Conservation (phyloP, 345 rosid genomes). For the Mercurialis annua region DNA sequence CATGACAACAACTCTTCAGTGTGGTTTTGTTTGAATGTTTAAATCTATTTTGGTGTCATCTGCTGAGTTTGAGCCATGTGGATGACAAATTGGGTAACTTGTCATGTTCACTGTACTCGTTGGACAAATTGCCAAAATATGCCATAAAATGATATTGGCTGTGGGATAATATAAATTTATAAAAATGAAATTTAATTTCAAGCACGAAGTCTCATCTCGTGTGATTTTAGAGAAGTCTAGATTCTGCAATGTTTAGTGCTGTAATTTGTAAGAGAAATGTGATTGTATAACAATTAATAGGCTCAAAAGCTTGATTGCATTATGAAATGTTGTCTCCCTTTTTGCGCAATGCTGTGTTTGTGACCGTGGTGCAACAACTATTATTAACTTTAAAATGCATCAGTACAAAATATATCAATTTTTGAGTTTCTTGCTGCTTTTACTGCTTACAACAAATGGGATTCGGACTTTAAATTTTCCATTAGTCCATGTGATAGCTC, state of each 20-base stretch:
- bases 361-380: neutral
- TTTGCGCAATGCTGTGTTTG: neutral
- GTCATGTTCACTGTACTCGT: no score
- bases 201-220: neutral
- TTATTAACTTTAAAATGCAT: neutral
- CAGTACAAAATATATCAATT: neutral
- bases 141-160: neutral
- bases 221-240: neutral
- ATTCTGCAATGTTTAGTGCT: no score
- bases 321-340: neutral
- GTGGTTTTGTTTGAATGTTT: neutral
- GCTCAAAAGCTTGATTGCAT: neutral
- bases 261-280: neutral
- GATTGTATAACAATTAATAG: neutral
- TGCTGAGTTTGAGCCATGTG: neutral
- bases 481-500: conserved; percentile 61
- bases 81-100: neutral
- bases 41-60: neutral
- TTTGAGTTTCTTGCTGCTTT: neutral
- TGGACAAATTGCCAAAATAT: neutral
- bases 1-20: neutral
- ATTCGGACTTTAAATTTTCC: conserved; percentile 47
- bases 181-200: no score
- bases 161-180: no score
- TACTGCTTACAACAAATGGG: conserved; percentile 33